Evolutionary conservation across 768 basidiomycete genomes (phyloP).

Genomic region (Cyathus striatus): DNA sequence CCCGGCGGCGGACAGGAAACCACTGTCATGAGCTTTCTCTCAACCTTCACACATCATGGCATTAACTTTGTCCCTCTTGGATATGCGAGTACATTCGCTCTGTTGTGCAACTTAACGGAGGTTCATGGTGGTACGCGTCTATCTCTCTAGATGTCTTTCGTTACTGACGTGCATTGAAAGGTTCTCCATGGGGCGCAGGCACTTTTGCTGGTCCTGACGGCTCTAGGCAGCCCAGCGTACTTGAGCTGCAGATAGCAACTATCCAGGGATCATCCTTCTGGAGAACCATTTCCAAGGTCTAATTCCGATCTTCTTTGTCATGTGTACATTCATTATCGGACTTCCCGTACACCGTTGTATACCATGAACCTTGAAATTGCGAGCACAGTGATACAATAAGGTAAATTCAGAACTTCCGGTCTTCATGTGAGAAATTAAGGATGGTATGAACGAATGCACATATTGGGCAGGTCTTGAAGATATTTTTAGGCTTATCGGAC

Average conservation of each 20-base stretch:
- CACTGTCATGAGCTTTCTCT: conserved; percentile 46
- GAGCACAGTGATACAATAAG: too few relatives aligned
- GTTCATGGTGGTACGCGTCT: conserved; percentile 53
- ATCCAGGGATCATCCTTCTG: conserved; percentile 54
- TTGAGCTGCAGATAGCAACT: conserved; percentile 47
- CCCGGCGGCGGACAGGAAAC: conserved; percentile 76
- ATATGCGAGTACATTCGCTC: conserved; percentile 43
- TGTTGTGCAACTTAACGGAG: conserved; percentile 35
- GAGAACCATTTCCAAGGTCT: conserved; percentile 34
- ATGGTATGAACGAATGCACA: too few relatives aligned
- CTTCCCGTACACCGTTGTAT: too few relatives aligned
- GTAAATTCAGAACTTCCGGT: too few relatives aligned
- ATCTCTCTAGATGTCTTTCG: conserved; percentile 1
- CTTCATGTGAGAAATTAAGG: too few relatives aligned
- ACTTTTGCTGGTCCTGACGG: conserved; percentile 47
- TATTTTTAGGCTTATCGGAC: too few relatives aligned
- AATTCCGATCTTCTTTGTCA: conserved; percentile 6
- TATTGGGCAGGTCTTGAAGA: too few relatives aligned
- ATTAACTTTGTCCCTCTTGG: conserved; percentile 71
- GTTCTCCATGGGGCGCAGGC: conserved; percentile 79
- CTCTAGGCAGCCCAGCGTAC: conserved; percentile 37
- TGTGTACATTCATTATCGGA: too few relatives aligned
- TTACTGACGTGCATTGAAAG: conserved; percentile 22
- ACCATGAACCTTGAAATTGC: too few relatives aligned
- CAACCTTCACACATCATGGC: conserved; percentile 68